These are phyloP conservation scores for Trypanosoma scelopori DNA, from an alignment of 208 protist genomes.

Conservation along the genomic window DNA sequence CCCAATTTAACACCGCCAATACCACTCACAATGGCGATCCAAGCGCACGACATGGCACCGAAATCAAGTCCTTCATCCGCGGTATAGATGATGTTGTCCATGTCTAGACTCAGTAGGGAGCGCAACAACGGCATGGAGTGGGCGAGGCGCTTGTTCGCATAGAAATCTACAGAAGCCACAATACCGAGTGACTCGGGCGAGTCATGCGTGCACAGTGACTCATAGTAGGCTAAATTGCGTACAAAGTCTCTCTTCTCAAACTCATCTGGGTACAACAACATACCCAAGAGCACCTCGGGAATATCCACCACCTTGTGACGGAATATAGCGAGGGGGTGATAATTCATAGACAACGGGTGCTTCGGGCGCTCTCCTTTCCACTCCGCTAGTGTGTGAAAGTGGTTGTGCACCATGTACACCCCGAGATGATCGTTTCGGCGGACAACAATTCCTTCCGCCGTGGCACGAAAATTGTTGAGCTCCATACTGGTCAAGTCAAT, in stretches of 20 bases:
- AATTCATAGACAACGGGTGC: constrained; percentile 87
- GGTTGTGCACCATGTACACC: constrained; percentile 87
- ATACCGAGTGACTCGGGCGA: constrained; percentile 78
- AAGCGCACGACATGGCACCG: constrained; percentile 64
- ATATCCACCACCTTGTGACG: constrained; percentile 85
- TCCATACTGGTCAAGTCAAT: constrained; percentile 70
- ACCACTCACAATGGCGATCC: constrained; percentile 66
- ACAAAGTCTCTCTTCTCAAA: constrained; percentile 79
- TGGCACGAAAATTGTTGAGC: constrained; percentile 51
- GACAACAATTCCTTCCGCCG: constrained; percentile 57
- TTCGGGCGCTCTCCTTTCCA: constrained; percentile 65
- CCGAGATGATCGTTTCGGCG: constrained; percentile 59
- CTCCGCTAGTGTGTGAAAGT: constrained; percentile 75
- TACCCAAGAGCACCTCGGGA: constrained; percentile 85
- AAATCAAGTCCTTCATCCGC: constrained; percentile 88
- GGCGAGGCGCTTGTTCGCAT: constrained; percentile 54
- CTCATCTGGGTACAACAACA: constrained; percentile 75
- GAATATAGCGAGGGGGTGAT: constrained; percentile 89
- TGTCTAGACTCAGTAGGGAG: constrained; percentile 72
- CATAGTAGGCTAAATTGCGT: constrained; percentile 80
- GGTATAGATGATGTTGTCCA: constrained; percentile 87
- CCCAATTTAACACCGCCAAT: constrained; percentile 69
- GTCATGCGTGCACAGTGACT: constrained; percentile 83
- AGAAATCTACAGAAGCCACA: constrained; percentile 68
- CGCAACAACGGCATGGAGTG: constrained; percentile 76